Conservation (phyloP, 371 early-diverging fungal genomes). For the Zychaea mexicana region DNA sequence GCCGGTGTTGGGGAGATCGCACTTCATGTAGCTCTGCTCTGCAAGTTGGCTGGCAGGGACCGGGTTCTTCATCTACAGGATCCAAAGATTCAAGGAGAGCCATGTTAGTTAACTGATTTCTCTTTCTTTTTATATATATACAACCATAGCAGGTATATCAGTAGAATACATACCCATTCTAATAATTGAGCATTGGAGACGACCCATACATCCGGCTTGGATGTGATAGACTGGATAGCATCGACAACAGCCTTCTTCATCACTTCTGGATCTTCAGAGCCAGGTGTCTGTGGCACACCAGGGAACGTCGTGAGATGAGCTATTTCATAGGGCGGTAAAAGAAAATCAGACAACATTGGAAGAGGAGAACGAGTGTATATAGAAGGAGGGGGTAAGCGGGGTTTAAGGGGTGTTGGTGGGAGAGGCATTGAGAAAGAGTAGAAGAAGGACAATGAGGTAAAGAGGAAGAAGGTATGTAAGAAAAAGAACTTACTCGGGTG, state of each 20-base stretch:
- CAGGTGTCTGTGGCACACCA: constrained; percentile 14
- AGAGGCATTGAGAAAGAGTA: not conserved
- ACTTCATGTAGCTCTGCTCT: constrained; percentile 61
- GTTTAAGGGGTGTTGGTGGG: not conserved
- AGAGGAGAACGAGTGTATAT: not conserved
- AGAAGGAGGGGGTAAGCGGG: not conserved
- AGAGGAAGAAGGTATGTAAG: not conserved
- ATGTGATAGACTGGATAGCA: constrained; percentile 50
- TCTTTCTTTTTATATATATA: not conserved
- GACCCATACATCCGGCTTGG: constrained; percentile 67
- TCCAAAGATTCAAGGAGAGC: not conserved
- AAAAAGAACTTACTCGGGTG: constrained; percentile 48
- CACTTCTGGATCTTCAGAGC: constrained; percentile 30
- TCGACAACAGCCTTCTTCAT: constrained; percentile 41
- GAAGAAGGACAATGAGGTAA: not conserved
- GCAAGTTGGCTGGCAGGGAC: constrained; percentile 63
- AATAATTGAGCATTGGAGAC: constrained; percentile 69
- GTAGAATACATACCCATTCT: constrained; percentile 50
- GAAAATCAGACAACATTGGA: not conserved
- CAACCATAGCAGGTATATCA: not conserved
- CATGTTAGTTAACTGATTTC: not conserved
- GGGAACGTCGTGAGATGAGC: constrained; percentile 38
- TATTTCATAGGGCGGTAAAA: constrained; percentile 18
- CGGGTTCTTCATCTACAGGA: constrained; percentile 62
- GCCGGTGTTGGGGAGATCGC: constrained; percentile 58